These are phyloP conservation scores for Coemansia sp. DNA, from an alignment of 192 early-diverging fungal genomes.

Conservation along the genomic window DNA sequence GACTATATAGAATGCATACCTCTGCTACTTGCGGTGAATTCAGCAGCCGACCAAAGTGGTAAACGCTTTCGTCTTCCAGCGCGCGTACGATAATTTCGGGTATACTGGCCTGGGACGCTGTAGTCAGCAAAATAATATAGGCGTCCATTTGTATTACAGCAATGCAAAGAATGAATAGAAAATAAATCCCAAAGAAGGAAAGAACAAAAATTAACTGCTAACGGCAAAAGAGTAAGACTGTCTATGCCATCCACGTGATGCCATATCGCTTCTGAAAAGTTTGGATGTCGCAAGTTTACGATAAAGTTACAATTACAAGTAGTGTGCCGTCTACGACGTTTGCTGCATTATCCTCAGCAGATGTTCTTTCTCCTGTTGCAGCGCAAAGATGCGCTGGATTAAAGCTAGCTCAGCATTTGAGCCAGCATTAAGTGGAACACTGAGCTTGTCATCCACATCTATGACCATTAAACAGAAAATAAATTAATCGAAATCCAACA, in stretches of 20 bases:
- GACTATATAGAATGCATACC: conserved; percentile 14
- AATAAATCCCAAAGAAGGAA: background rate
- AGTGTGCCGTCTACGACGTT: background rate
- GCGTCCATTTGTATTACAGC: conserved; percentile 18
- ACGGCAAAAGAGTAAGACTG: too few relatives aligned
- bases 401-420: background rate
- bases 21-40: conserved; percentile 28
- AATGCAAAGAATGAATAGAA: background rate
- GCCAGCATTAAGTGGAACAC: background rate
- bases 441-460: background rate
- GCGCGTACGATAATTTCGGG: conserved; percentile 20
- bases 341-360: background rate
- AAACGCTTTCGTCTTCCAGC: conserved; percentile 26
- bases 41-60: conserved; percentile 43
- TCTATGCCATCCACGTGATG: background rate
- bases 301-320: too few relatives aligned
- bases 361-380: conserved; percentile 4
- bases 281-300: too few relatives aligned
- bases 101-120: conserved; percentile 8
- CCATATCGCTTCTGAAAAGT: too few relatives aligned
- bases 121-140: conserved; percentile 13
- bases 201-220: background rate
- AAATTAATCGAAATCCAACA: background rate
- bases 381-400: conserved; percentile 5
- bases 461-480: background rate